These are phyloP conservation scores for Nannochloris sp. DNA, from an alignment of 139 green algal genomes.

Conservation along the genomic window DNA sequence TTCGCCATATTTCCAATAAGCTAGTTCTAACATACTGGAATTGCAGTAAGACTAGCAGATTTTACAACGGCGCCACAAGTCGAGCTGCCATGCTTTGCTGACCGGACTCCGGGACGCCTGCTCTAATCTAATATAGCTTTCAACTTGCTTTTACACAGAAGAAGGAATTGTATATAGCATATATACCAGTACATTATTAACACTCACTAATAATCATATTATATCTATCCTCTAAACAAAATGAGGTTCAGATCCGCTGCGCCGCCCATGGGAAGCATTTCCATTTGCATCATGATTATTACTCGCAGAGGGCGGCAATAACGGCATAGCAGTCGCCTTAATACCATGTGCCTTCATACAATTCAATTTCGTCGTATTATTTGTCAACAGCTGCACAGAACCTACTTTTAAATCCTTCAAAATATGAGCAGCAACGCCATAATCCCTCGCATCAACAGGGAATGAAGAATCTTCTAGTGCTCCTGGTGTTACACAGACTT, in stretches of 20 bases:
- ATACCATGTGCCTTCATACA: slow-evolving; percentile 30
- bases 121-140: no score
- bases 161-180: no score
- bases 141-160: no score
- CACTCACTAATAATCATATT: no score
- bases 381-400: slow-evolving; percentile 22
- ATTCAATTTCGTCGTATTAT: slow-evolving; percentile 6
- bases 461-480: slow-evolving; percentile 8
- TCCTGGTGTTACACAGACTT: not conserved
- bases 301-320: not conserved
- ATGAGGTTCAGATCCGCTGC: not conserved
- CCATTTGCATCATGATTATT: not conserved
- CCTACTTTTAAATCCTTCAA: slow-evolving; percentile 28
- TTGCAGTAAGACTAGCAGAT: no score
- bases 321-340: not conserved
- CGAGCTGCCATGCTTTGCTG: no score
- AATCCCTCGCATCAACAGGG: slow-evolving; percentile 20
- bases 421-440: slow-evolving; percentile 44
- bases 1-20: no score
- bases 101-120: no score
- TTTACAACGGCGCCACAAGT: no score
- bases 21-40: no score
- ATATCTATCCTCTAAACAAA: slow-evolving; percentile 5
- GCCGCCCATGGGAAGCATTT: not conserved
- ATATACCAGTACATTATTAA: no score